These are phyloP conservation scores for Pyrenochaeta sp. DNA, from an alignment of 2,329 filamentous ascomycete species.

Conservation along the genomic window DNA sequence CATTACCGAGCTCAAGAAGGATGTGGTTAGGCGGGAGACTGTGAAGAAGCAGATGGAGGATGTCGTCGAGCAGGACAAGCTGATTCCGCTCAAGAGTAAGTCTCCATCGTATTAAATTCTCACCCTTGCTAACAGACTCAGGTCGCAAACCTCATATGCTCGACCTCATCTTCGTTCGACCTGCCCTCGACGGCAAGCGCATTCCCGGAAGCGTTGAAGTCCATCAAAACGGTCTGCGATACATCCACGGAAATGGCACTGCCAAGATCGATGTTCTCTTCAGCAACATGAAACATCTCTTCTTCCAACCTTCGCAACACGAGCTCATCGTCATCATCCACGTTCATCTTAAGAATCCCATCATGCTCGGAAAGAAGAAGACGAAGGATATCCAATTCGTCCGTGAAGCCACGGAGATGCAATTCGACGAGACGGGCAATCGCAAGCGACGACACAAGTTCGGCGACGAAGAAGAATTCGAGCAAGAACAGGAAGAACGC, in stretches of 20 bases:
- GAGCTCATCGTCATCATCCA: constrained; percentile 98
- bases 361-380: constrained; percentile 98
- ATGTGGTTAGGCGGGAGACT: constrained; percentile 88
- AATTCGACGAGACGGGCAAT: constrained; percentile 98
- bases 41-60: constrained; percentile 99
- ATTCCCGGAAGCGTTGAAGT: constrained; percentile 96
- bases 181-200: constrained; percentile 94
- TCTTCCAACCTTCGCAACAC: constrained; percentile 97
- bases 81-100: constrained; percentile 90
- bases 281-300: constrained; percentile 97
- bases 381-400: constrained; percentile 99
- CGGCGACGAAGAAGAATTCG: constrained; percentile 97
- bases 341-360: constrained; percentile 96
- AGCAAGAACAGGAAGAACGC: constrained; percentile 96
- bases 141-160: constrained; percentile 88
- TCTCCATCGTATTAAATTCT: constrained; percentile 17
- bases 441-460: constrained; percentile 97
- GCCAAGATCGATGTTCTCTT: constrained; percentile 93
- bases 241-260: constrained; percentile 77
- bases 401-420: constrained; percentile 95
- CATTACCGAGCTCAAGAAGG: constrained; percentile 96
- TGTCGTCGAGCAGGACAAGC: constrained; percentile 97
- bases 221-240: constrained; percentile 98
- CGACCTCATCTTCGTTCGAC: constrained; percentile 94
- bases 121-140: constrained; percentile 44